Evolutionary conservation across 768 basidiomycete genomes (phyloP), one percentile per base, ranked within the genome.

Genomic region (Guyanaporus albipodus): DNA sequence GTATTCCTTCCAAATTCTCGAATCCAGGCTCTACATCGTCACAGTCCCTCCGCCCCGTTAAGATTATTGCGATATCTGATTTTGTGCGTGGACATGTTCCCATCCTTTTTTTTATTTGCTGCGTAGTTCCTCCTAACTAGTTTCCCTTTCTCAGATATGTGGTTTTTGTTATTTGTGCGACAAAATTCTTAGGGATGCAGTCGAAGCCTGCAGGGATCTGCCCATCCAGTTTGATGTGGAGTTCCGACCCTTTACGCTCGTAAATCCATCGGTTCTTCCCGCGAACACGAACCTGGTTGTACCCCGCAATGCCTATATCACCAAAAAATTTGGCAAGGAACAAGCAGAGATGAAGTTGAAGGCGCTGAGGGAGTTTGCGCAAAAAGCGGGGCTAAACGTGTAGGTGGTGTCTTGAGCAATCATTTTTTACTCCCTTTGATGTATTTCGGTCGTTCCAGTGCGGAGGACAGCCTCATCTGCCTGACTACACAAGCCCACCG

Each of bases 401-500:
- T 67, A 10, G 44, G 65, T 55, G 14, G 12, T 17, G n/a, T 22
- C 21, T 38, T 24, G 0, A 18, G 4, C 19, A 15, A 28, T 46
- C 14, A 1, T 40, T 8, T n/a, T 3, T 17, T 7, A 10, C 14
- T 15, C 2, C 8, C 34, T 27, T 42, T 47, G 8, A 52, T 18
- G n/a, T n/a, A 12, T 18, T 12, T 19, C 9, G 24, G 19, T 38
- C 18, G 7, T 50, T n/a, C 21, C 35, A 76, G 74, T 26, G 48
- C 55, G 12, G 67, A 64, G 39, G 70, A 70, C 35, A 69, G 70
- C 4, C 59, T 58, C 6, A 29, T 77, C 7, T 63, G 65, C n/a
- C 61, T 57, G 35, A 73, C 76, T 15, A 66, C 46, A 35, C 57
- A 66, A 8, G 68, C 67, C 4, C 77, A 79, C 54, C 60, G 77